A percentile compares a stretch with the other conserved stretches of the same genome.
Conservation (phyloP, 768 basidiomycete genomes). For the Boletus sp. region DNA sequence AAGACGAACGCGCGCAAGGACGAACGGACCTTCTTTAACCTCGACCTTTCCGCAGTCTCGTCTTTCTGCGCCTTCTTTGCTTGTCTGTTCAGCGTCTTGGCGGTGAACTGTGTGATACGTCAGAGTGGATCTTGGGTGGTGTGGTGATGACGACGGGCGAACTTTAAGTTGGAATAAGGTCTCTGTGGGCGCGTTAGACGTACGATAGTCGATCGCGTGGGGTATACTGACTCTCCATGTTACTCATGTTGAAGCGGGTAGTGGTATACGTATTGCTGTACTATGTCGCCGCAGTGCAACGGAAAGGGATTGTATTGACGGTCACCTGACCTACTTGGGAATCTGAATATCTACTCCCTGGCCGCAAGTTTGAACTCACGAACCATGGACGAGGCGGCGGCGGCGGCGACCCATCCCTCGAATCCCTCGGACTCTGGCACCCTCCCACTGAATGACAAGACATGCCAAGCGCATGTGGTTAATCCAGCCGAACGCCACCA, state of each 20-base stretch:
- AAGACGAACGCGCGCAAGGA: background rate
- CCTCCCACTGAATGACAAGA: constrained; percentile 3
- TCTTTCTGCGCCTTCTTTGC: constrained; percentile 98
- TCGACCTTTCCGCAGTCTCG: constrained; percentile 82
- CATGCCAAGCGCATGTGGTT: background rate
- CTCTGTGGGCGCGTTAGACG: constrained; percentile 49
- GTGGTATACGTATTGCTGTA: background rate
- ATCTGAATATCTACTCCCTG: too few relatives aligned
- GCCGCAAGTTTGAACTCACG: background rate
- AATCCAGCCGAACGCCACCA: constrained; percentile 12
- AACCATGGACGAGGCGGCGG: constrained; percentile 3
- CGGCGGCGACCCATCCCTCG: background rate
- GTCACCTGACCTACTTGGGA: constrained; percentile 12
- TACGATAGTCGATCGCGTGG: background rate
- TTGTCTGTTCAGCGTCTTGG: constrained; percentile 91
- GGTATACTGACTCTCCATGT: constrained; percentile 77
- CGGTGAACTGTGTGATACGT: constrained; percentile 74
- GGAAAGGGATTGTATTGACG: background rate
- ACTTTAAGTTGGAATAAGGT: constrained; percentile 99
- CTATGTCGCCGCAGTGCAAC: background rate
- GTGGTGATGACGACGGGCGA: constrained; percentile 14
- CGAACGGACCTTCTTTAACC: constrained; percentile 82
- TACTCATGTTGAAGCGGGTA: constrained; percentile 55
- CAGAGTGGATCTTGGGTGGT: constrained; percentile 10
- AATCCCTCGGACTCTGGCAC: background rate